Conservation (phyloP, 192 early-diverging fungal species). For the Rhizophagus sp. region DNA sequence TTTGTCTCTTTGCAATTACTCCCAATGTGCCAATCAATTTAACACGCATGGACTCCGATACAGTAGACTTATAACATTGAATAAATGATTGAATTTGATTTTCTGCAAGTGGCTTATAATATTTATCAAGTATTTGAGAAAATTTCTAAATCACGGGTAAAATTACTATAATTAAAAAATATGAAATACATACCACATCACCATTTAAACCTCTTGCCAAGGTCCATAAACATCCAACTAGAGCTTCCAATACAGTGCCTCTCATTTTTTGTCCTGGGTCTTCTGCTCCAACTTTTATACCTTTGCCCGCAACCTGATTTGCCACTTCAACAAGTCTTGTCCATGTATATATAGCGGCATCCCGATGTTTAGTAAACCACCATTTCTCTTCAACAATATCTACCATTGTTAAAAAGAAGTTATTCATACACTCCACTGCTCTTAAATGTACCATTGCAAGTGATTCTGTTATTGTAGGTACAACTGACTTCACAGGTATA, state of each 20-base stretch:
- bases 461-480: slow-evolving; percentile 46
- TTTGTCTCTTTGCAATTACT: slow-evolving; percentile 70
- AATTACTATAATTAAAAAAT: slow-evolving; percentile 8
- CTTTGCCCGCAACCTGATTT: slow-evolving; percentile 50
- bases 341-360: slow-evolving; percentile 57
- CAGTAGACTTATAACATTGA: slow-evolving; percentile 44
- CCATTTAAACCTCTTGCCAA: slow-evolving; percentile 66
- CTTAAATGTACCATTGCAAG: slow-evolving; percentile 64
- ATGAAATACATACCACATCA: slow-evolving; percentile 45
- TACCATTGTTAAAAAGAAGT: slow-evolving; percentile 73
- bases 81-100: slow-evolving; percentile 46
- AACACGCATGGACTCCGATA: slow-evolving; percentile 54
- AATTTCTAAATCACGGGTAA: neutral
- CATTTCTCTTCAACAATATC: slow-evolving; percentile 58
- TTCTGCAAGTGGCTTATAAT: slow-evolving; percentile 41
- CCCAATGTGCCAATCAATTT: slow-evolving; percentile 77
- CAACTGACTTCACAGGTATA: slow-evolving; percentile 28
- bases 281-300: slow-evolving; percentile 48
- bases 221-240: slow-evolving; percentile 77
- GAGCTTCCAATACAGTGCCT: slow-evolving; percentile 60
- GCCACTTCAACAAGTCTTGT: slow-evolving; percentile 60
- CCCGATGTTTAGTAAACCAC: slow-evolving; percentile 60
- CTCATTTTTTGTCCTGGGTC: slow-evolving; percentile 54
- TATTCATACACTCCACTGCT: slow-evolving; percentile 73
- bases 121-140: neutral